Conservation (phyloP, 257 asterid genomes). For the Solanum corneliomulleri region DNA sequence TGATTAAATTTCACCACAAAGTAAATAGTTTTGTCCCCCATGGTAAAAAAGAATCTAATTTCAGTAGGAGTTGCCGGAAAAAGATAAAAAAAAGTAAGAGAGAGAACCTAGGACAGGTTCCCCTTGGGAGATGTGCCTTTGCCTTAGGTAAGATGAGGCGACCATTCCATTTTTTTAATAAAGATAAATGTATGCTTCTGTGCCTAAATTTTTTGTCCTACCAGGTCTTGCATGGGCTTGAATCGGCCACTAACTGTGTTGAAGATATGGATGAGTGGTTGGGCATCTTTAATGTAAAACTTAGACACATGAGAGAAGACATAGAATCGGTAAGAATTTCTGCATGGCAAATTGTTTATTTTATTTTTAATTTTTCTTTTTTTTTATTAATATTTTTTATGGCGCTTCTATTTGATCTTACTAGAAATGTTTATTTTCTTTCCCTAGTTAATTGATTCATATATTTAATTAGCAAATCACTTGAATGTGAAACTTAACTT, state of each 20-base stretch:
- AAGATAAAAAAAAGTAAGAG: no score
- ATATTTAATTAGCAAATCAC: not conserved
- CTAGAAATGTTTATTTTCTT: not conserved
- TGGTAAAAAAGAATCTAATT: no score
- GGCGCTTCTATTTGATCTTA: not conserved
- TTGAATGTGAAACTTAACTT: not conserved
- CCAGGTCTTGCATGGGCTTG: slow-evolving; percentile 92
- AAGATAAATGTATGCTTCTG: not conserved
- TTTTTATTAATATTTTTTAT: not conserved
- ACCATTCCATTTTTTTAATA: not conserved
- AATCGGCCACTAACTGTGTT: slow-evolving; percentile 65
- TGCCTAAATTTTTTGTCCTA: slow-evolving; percentile 9
- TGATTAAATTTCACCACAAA: no score
- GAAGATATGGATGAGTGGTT: slow-evolving; percentile 99
- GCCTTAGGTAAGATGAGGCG: not conserved
- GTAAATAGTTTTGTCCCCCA: no score
- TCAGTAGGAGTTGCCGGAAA: no score
- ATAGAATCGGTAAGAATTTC: slow-evolving; percentile 72
- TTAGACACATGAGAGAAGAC: slow-evolving; percentile 99
- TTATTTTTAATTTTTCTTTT: no score
- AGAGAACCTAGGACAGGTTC: no score
- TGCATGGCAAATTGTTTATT: not conserved
- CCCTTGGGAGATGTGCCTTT: not conserved
- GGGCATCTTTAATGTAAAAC: slow-evolving; percentile 83
- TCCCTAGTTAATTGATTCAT: not conserved